Conservation (phyloP, 257 asterid genomes). For the Galeopsis tetrahit region DNA sequence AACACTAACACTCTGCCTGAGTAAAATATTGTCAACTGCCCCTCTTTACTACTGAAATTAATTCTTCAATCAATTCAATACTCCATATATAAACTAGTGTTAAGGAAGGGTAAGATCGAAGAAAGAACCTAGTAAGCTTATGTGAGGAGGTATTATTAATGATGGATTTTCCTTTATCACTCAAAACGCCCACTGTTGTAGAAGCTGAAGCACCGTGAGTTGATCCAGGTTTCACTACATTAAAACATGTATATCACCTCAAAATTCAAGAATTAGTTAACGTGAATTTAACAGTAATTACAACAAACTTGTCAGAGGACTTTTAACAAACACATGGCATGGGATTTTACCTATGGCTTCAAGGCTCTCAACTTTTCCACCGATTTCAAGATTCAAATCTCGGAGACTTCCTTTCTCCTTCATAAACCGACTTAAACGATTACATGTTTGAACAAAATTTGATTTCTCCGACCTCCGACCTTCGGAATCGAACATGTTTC, state of each 20-base stretch:
- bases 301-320: background rate
- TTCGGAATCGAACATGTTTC: constrained; percentile 36
- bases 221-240: constrained; percentile 48
- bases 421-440: constrained; percentile 64
- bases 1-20: constrained; percentile 65
- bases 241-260: constrained; percentile 17
- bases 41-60: constrained; percentile 49
- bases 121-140: constrained; percentile 48
- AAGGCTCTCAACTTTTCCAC: constrained; percentile 47
- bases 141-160: constrained; percentile 12
- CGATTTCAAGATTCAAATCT: constrained; percentile 60
- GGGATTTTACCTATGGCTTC: constrained; percentile 45
- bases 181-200: constrained; percentile 38
- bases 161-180: constrained; percentile 33
- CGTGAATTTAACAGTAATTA: background rate
- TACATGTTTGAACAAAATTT: constrained; percentile 63
- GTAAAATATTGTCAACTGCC: constrained; percentile 76
- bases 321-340: constrained; percentile 1
- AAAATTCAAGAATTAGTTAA: background rate
- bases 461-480: constrained; percentile 47
- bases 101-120: background rate
- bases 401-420: constrained; percentile 59
- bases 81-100: no score
- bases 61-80: background rate
- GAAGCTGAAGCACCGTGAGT: constrained; percentile 32